Evolutionary conservation across 2,329 filamentous ascomycete species (phyloP).

Genomic region (Pseudocercospora cruenta): DNA sequence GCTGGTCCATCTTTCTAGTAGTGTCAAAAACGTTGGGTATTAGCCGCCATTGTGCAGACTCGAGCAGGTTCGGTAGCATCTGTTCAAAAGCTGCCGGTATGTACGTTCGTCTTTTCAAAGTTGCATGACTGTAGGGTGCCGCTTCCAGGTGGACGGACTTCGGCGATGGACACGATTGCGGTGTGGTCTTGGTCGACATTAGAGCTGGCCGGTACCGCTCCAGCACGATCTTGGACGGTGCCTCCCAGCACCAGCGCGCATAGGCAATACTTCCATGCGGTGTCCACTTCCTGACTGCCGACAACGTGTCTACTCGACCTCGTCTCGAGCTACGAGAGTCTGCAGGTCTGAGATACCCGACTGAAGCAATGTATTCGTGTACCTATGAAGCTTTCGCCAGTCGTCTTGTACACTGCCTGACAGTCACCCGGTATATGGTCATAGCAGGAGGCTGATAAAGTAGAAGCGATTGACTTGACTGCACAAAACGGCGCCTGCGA

Average conservation of each 20-base stretch:
- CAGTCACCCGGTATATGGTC: too few species aligned
- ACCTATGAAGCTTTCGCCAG: too few species aligned
- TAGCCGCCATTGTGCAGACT: background rate
- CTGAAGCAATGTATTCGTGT: too few species aligned
- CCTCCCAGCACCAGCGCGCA: too few species aligned
- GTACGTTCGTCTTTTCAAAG: background rate
- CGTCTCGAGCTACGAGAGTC: background rate
- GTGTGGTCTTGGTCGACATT: background rate
- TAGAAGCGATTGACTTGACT: background rate
- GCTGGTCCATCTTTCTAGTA: background rate
- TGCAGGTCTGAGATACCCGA: too few species aligned
- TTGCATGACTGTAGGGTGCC: background rate
- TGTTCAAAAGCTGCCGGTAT: too few species aligned
- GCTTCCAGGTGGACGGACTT: too few species aligned
- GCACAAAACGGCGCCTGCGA: background rate
- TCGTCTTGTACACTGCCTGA: too few species aligned
- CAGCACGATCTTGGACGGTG: background rate
- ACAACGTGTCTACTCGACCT: background rate
- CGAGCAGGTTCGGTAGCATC: too few species aligned
- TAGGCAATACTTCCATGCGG: background rate
- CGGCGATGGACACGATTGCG: background rate
- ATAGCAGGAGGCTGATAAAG: background rate
- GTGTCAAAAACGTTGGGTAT: background rate
- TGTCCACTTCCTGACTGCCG: background rate
- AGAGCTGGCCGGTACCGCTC: background rate